Evolutionary conservation across 2,329 filamentous ascomycete species (phyloP).

Genomic region (Exserohilum turcica): DNA sequence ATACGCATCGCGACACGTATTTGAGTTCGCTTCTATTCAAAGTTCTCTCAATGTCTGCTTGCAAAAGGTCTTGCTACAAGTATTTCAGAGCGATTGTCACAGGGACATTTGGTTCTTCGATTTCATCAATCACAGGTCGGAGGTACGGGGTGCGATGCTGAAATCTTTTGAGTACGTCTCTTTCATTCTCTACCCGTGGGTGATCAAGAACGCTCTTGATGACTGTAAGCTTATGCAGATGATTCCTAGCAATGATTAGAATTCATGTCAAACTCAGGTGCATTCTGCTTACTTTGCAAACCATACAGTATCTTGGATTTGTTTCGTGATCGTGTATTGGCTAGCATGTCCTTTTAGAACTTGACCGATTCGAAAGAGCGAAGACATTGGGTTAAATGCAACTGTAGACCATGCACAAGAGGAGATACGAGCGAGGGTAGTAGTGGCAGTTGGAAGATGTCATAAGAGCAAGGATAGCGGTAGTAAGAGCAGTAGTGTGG

Average conservation of each 20-base stretch:
- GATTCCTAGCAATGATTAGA: conserved; percentile 9
- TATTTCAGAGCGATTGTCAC: conserved; percentile 30
- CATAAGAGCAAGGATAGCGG: too few relatives aligned
- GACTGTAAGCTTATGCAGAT: conserved; percentile 19
- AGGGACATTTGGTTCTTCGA: conserved; percentile 27
- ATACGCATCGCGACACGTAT: conserved; percentile 20
- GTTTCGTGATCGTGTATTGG: conserved; percentile 23
- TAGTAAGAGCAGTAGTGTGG: too few relatives aligned
- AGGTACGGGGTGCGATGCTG: conserved; percentile 29
- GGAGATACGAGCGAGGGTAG: too few relatives aligned
- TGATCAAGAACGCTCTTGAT: conserved; percentile 33
- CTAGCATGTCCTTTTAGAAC: conserved; percentile 17
- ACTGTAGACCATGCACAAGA: too few relatives aligned
- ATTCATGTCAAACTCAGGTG: neutral
- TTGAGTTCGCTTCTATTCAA: conserved; percentile 29
- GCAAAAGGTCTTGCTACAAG: conserved; percentile 27
- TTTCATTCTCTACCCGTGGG: conserved; percentile 32
- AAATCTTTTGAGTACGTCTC: conserved; percentile 32
- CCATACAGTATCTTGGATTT: conserved; percentile 25
- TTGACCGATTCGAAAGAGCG: conserved; percentile 21
- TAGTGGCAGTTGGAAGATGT: too few relatives aligned
- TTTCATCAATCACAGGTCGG: conserved; percentile 37
- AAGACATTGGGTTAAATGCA: neutral
- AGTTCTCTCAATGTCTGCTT: conserved; percentile 12
- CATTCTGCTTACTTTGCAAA: conserved; percentile 24